Conservation (phyloP, 257 asterid species). For the Solanum lycopersicoides region DNA sequence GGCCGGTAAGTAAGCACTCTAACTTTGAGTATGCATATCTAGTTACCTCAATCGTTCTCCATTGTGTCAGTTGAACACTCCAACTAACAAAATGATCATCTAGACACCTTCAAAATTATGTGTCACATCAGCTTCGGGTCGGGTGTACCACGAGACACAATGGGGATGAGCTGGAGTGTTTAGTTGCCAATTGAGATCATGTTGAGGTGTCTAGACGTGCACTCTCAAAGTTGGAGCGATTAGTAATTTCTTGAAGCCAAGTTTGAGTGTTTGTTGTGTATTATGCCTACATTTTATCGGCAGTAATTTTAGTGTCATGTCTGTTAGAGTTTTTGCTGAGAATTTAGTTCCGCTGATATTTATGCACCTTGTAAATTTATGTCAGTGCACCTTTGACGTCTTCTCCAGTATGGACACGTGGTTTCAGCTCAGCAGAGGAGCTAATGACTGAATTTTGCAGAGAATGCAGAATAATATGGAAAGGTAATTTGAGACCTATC, state of each 20-base stretch:
- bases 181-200: not conserved
- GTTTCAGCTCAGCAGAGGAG: conserved; percentile 81
- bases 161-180: not conserved
- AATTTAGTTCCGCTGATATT: not conserved
- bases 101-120: not conserved
- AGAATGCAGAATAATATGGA: conserved; percentile 96
- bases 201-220: not conserved
- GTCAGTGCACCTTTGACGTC: conserved; percentile 86
- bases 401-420: conserved; percentile 93
- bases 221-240: not conserved
- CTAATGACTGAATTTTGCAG: conserved; percentile 89
- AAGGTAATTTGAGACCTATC: conserved; percentile 41
- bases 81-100: not conserved
- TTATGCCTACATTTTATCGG: not conserved
- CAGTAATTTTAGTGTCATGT: not conserved
- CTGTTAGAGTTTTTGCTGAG: not conserved
- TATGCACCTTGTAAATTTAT: conserved; percentile 8
- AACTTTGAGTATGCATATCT: not conserved
- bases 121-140: not conserved
- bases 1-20: not conserved
- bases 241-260: not conserved
- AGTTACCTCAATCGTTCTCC: not conserved
- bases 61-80: not conserved
- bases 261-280: not conserved
- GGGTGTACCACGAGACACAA: not conserved